Evolutionary conservation across 2,329 filamentous ascomycete genomes (phyloP).

Genomic region (Fusarium gaditjirri): DNA sequence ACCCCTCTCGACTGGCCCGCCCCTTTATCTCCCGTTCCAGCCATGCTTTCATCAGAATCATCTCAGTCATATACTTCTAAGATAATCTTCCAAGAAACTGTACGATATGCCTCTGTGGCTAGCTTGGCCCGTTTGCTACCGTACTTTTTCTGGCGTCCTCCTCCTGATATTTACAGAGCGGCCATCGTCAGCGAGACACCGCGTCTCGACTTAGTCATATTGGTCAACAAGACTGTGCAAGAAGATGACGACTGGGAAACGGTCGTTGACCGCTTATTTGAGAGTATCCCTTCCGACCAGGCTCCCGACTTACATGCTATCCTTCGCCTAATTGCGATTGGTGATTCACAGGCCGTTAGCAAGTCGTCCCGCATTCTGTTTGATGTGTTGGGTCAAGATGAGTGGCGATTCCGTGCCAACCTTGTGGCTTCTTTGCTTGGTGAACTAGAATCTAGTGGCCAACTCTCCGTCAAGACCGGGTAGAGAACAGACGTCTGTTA

Average conservation of each 20-base stretch:
- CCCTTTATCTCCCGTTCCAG: constrained; percentile 43
- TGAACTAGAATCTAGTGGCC: constrained; percentile 31
- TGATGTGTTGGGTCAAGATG: constrained; percentile 49
- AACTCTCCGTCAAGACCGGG: constrained; percentile 22
- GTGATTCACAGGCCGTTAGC: constrained; percentile 44
- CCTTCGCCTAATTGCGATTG: constrained; percentile 48
- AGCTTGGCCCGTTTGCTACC: constrained; percentile 48
- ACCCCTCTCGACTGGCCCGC: constrained; percentile 40
- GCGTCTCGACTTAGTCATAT: constrained; percentile 27
- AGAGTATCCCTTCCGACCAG: constrained; percentile 24
- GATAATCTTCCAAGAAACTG: constrained; percentile 34
- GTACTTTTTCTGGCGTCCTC: constrained; percentile 54
- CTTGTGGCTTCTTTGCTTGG: constrained; percentile 38
- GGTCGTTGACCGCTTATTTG: constrained; percentile 31
- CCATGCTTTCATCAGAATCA: constrained; percentile 30
- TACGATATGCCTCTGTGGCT: constrained; percentile 36
- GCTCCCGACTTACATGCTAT: constrained; percentile 42
- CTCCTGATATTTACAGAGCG: constrained; percentile 43
- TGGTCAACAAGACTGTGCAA: constrained; percentile 43
- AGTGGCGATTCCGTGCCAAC: constrained; percentile 47
- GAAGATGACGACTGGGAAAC: constrained; percentile 15
- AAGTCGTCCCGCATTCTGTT: constrained; percentile 48
- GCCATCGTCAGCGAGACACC: constrained; percentile 37
- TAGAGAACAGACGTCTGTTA: constrained; percentile 9
- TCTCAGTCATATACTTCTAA: constrained; percentile 37